Percentiles rank a stretch among this genome's conserved stretches.
Conservation (phyloP, 2,329 filamentous ascomycete species). For the Fusarium mangiferae region DNA sequence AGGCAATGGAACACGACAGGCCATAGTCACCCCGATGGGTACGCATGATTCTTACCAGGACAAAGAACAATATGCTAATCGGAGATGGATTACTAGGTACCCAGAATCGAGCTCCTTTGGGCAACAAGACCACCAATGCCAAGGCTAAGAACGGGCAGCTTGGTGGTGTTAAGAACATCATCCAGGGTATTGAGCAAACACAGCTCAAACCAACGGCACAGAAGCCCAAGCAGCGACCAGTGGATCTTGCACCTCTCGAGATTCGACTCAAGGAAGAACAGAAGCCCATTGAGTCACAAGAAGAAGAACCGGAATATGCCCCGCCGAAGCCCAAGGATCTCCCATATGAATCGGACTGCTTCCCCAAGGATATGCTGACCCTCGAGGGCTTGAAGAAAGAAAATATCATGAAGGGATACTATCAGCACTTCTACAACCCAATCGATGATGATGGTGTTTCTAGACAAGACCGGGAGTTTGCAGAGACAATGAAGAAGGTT, state of each 20-base stretch:
- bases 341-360: conserved; percentile 76
- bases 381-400: conserved; percentile 67
- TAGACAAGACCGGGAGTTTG: conserved; percentile 68
- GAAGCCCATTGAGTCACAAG: conserved; percentile 49
- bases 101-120: conserved; percentile 81
- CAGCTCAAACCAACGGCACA: conserved; percentile 70
- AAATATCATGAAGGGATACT: conserved; percentile 71
- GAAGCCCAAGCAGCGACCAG: conserved; percentile 66
- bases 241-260: conserved; percentile 65
- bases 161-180: conserved; percentile 68
- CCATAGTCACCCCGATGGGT: conserved; percentile 85
- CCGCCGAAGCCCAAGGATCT: conserved; percentile 76
- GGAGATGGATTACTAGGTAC: conserved; percentile 37
- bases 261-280: conserved; percentile 70
- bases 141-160: conserved; percentile 78
- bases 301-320: conserved; percentile 88
- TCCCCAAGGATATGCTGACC: conserved; percentile 66
- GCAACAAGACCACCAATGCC: conserved; percentile 96
- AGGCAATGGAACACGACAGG: conserved; percentile 59
- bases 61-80: conserved; percentile 15
- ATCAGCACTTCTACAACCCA: conserved; percentile 68
- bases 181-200: conserved; percentile 71
- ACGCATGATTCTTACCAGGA: conserved; percentile 44
- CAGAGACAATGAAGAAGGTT: conserved; percentile 61
- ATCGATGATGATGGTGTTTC: conserved; percentile 75